These are phyloP conservation scores for Zizania latifolia DNA, from an alignment of 176 grass and related monocot genomes.

Conservation along the genomic window DNA sequence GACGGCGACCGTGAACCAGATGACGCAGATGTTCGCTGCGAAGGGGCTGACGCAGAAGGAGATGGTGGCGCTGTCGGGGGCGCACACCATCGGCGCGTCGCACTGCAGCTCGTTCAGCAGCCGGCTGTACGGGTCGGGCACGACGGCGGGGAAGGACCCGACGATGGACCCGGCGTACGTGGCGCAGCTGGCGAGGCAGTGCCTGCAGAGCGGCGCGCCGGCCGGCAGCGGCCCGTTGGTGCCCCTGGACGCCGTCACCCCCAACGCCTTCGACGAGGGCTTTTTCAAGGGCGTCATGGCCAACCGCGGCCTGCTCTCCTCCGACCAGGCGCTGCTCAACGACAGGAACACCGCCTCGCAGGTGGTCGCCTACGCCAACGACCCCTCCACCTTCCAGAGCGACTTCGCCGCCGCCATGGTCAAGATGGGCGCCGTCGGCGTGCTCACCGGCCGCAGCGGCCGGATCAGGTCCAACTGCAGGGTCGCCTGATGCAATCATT, in stretches of 20 bases:
- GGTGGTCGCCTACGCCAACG: slow-evolving; percentile 62
- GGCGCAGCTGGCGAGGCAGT: slow-evolving; percentile 50
- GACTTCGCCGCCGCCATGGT: slow-evolving; percentile 71
- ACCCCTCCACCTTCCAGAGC: slow-evolving; percentile 47
- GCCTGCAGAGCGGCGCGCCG: slow-evolving; percentile 24
- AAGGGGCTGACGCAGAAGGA: slow-evolving; percentile 73
- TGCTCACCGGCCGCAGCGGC: slow-evolving; percentile 54
- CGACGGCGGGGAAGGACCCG: slow-evolving; percentile 49
- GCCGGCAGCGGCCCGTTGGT: slow-evolving; percentile 29
- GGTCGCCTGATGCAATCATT: slow-evolving; percentile 30
- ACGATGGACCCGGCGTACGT: slow-evolving; percentile 61
- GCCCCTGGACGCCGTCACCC: slow-evolving; percentile 61
- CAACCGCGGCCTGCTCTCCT: slow-evolving; percentile 67
- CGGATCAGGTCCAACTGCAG: slow-evolving; percentile 74
- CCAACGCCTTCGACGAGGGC: slow-evolving; percentile 64
- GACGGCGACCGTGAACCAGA: slow-evolving; percentile 34
- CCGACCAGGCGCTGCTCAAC: slow-evolving; percentile 61
- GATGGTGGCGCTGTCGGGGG: slow-evolving; percentile 82
- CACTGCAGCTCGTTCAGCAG: slow-evolving; percentile 79
- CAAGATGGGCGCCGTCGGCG: slow-evolving; percentile 67
- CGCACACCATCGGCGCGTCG: slow-evolving; percentile 77
- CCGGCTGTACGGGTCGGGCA: slow-evolving; percentile 30
- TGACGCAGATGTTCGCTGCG: slow-evolving; percentile 52
- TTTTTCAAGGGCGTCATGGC: slow-evolving; percentile 65
- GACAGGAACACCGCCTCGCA: slow-evolving; percentile 46